Conservation (phyloP, 1,139 yeast species). For the Saccharomyces hybrid region DNA sequence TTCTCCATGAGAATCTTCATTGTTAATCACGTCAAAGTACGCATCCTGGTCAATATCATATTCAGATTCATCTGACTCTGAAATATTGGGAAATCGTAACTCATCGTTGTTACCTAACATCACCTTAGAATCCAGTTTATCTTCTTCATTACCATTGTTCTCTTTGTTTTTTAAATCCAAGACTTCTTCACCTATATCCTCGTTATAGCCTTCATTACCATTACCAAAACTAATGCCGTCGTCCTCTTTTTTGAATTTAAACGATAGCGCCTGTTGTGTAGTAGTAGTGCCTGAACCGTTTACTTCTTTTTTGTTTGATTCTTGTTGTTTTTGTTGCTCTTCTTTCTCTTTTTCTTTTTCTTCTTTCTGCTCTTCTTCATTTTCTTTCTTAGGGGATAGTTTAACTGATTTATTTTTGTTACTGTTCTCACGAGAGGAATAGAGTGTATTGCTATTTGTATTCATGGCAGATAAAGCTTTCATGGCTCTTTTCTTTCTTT, state of each 20-base stretch:
- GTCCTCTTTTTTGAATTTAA: slow-evolving; percentile 42
- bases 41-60: slow-evolving; percentile 71
- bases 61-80: slow-evolving; percentile 42
- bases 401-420: neutral
- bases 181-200: slow-evolving; percentile 67
- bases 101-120: slow-evolving; percentile 38
- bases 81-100: slow-evolving; percentile 30
- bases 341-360: neutral
- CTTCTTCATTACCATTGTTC: slow-evolving; percentile 27
- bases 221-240: slow-evolving; percentile 25
- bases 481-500: slow-evolving; percentile 50
- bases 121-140: slow-evolving; percentile 24
- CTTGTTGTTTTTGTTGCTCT: neutral
- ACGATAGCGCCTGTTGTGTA: slow-evolving; percentile 39
- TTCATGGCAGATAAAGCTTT: slow-evolving; percentile 42
- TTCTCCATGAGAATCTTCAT: slow-evolving; percentile 46
- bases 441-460: slow-evolving; percentile 3
- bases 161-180: slow-evolving; percentile 15
- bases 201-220: slow-evolving; percentile 35
- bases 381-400: neutral
- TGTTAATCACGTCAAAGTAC: slow-evolving; percentile 52
- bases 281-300: neutral
- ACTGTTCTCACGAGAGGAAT: slow-evolving; percentile 2
- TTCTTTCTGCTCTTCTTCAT: neutral
- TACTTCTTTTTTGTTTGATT: neutral